Evolutionary conservation across 2,329 filamentous ascomycete genomes (phyloP).

Genomic region (Aspergillus nomiae): DNA sequence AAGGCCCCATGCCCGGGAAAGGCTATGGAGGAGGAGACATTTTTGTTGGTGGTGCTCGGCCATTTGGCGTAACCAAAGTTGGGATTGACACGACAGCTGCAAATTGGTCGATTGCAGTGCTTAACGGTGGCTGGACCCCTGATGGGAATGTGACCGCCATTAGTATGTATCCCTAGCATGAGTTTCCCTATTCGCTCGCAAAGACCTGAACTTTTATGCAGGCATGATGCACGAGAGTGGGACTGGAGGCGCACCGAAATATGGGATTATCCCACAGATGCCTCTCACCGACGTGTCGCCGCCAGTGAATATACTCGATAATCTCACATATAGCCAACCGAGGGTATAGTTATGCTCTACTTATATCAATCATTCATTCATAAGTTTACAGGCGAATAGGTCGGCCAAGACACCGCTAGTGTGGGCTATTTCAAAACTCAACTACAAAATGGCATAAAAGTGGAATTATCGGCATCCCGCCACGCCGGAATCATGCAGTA

Average conservation of each 20-base stretch:
- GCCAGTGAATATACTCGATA: slow-evolving; percentile 44
- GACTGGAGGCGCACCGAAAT: slow-evolving; percentile 48
- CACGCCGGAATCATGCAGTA: slow-evolving; percentile 66
- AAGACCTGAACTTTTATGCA: slow-evolving; percentile 1
- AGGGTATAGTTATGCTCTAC: slow-evolving; percentile 49
- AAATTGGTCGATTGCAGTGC: slow-evolving; percentile 37
- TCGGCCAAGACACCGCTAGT: slow-evolving; percentile 55
- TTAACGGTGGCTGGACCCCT: slow-evolving; percentile 48
- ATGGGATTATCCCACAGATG: slow-evolving; percentile 39
- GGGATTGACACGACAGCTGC: slow-evolving; percentile 43
- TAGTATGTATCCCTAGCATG: slow-evolving; percentile 18
- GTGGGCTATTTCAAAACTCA: slow-evolving; percentile 67
- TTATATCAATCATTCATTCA: neutral
- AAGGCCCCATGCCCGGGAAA: slow-evolving; percentile 46
- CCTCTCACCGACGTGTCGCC: slow-evolving; percentile 39
- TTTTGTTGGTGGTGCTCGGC: slow-evolving; percentile 47
- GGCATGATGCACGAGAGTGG: slow-evolving; percentile 52
- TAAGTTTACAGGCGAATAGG: slow-evolving; percentile 14
- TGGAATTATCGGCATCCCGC: slow-evolving; percentile 66
- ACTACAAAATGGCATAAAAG: slow-evolving; percentile 58
- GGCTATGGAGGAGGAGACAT: slow-evolving; percentile 46
- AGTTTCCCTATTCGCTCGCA: neutral
- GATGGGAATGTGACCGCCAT: slow-evolving; percentile 56
- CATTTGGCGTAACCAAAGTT: slow-evolving; percentile 48
- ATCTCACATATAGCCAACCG: slow-evolving; percentile 54